Evolutionary conservation across 306 rosid genomes (phyloP), one percentile per base, ranked within the genome.

Genomic region (Vicia villosa): DNA sequence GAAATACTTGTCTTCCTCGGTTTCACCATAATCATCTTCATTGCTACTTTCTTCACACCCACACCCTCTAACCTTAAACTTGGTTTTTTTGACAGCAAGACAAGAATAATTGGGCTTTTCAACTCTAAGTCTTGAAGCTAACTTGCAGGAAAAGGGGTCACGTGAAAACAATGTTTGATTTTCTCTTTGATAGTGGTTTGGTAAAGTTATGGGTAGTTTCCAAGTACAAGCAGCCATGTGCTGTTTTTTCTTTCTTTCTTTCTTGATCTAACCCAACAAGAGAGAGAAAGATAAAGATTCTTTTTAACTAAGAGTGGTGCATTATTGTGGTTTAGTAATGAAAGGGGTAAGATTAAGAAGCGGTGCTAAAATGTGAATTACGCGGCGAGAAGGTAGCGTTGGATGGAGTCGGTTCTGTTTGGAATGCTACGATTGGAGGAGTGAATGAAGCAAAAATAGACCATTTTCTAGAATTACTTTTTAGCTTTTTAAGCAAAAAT

Each of bases 1-100:
- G 3, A 84, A 84, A 37, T 56, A 47, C 59, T 14, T 36, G 20
- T 88, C 97, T 52, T 83, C 86, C 67, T 86, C 83, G 7, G 74
- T 47, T n/a, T 41, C 47, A 0, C 49, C 79, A 46, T 50, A 76
- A 8, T 37, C 77, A 20, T 37, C 76, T 4, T 65, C 73, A 22
- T 15, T 8, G 3, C 46, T 43, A 12, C 5, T 62, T 19, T 43
- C 26, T 34, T 20, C 52, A 22, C 81, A 75, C 55, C 66, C 14
- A 40, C 75, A 30, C 19, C 32, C 81, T 78, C 81, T 70, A 19
- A 60, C 68, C 47, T 15, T 16, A 41, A 58, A 68, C 62, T 8
- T 60, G 17, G 46, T 1, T 40, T 59, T 75, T 38, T 64, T 82
- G 19, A 57, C 26, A 43, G 14, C 47, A 37, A 7, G 63, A 15